phyloP scores from a whole-genome alignment of 805 yeast genomes.

The Yarrowia porcina region DNA sequence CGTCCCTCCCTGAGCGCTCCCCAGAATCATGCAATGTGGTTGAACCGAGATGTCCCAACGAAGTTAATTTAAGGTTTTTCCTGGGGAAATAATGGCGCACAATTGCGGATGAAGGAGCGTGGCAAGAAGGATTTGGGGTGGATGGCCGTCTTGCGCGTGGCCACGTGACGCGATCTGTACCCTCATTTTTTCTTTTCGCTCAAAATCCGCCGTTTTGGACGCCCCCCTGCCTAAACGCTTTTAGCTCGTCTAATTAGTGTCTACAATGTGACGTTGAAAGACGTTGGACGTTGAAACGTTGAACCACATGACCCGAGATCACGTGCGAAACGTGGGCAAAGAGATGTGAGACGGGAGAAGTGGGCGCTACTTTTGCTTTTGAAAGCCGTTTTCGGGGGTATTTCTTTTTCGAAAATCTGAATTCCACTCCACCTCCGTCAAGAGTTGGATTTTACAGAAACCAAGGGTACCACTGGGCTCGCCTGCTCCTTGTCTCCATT shows the following conservation, averaged over 20 bases:
- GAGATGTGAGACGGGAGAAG: no score
- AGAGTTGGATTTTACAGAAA: no score
- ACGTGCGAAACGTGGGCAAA: no score
- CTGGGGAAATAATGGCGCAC: no score
- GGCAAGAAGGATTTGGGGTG: neutral
- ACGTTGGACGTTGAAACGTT: constrained; percentile 8
- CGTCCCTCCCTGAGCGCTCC: neutral
- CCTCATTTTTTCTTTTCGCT: neutral
- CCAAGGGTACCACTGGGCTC: neutral
- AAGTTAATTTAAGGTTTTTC: neutral
- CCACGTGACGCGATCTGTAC: neutral
- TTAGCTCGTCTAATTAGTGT: constrained; percentile 1
- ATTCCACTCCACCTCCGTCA: no score
- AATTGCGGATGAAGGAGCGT: neutral
- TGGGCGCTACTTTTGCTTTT: no score
- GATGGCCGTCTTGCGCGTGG: neutral
- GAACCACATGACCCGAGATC: neutral
- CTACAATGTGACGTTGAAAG: constrained; percentile 9
- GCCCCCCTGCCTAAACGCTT: neutral
- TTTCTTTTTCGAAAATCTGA: no score
- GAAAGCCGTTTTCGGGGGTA: no score
- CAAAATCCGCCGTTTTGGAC: no score
- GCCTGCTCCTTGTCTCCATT: neutral
- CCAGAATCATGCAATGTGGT: constrained; percentile 17
- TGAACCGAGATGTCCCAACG: constrained; percentile 9